Evolutionary conservation across 108 stramenopile genomes (phyloP).

Genomic region (Stephanodiscus triporus): DNA sequence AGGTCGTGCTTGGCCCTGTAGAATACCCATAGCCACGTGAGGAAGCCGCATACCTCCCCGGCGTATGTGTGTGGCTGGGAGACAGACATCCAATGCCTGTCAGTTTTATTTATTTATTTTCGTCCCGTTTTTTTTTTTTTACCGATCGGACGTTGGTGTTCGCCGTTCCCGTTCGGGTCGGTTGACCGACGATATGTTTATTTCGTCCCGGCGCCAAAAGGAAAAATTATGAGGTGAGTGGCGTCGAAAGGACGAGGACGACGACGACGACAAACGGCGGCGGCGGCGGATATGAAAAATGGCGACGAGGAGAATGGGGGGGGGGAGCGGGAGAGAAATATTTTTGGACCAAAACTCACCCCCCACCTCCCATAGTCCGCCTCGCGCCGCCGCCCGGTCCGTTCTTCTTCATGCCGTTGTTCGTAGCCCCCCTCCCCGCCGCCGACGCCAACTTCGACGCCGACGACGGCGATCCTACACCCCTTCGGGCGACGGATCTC

Average conservation of each 20-base stretch:
- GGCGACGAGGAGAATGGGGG: no score
- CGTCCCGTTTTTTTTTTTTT: no score
- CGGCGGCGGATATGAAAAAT: no score
- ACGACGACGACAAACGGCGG: no score
- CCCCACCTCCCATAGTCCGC: slow-evolving; percentile 43
- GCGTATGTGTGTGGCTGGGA: slow-evolving; percentile 36
- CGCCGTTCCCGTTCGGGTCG: no score
- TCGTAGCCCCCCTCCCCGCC: not conserved
- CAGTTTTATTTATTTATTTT: slow-evolving; percentile 4
- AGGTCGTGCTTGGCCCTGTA: slow-evolving; percentile 75
- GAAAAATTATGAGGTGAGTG: no score
- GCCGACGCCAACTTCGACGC: not conserved
- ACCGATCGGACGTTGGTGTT: not conserved
- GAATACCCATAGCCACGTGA: slow-evolving; percentile 88
- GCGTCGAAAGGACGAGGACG: no score
- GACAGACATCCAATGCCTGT: slow-evolving; percentile 54
- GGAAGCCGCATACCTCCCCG: slow-evolving; percentile 74
- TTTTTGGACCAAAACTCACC: slow-evolving; percentile 38
- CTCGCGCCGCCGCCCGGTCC: slow-evolving; percentile 4
- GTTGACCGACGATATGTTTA: not conserved
- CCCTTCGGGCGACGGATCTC: slow-evolving; percentile 9
- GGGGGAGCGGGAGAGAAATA: not conserved
- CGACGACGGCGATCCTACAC: not conserved
- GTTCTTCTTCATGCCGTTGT: not conserved
- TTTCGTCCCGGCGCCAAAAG: no score